These are phyloP conservation scores for Pseudisothecium myosuroides DNA, from an alignment of 225 moss, liverwort and hornwort species.

Conservation along the genomic window DNA sequence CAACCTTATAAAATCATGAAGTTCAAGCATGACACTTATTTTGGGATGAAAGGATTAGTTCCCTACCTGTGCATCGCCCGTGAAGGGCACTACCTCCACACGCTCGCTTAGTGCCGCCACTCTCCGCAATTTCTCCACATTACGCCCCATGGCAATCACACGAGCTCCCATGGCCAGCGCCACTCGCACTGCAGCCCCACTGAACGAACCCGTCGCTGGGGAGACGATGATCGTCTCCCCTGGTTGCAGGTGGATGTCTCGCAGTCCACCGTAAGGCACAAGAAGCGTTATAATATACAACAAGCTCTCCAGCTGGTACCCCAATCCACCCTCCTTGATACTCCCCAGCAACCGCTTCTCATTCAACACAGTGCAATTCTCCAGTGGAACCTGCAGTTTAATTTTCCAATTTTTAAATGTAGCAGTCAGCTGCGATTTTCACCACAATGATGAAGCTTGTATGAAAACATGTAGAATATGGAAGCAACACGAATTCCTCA, in stretches of 20 bases:
- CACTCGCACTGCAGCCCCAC: not conserved
- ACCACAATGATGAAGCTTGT: not conserved
- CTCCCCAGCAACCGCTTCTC: not conserved
- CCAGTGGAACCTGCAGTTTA: not conserved
- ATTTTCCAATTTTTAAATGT: not conserved
- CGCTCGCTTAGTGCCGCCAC: not conserved
- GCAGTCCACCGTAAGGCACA: not conserved
- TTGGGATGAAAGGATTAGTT: not conserved
- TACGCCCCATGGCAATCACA: not conserved
- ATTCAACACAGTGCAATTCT: not conserved
- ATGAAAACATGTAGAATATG: not conserved
- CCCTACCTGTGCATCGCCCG: not conserved
- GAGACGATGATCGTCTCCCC: not conserved
- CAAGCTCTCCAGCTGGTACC: not conserved
- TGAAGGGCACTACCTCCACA: not conserved
- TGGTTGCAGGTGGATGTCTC: not conserved
- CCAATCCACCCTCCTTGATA: not conserved
- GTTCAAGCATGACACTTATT: not conserved
- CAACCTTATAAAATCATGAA: not conserved
- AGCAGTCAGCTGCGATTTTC: not conserved
- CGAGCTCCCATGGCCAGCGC: not conserved
- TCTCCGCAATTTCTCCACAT: not conserved
- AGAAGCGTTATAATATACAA: not conserved
- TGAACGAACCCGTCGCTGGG: not conserved
- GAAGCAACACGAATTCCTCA: not conserved